Evolutionary conservation across 192 early-diverging fungal genomes (phyloP).

Genomic region (Umbelopsis isabellina): DNA sequence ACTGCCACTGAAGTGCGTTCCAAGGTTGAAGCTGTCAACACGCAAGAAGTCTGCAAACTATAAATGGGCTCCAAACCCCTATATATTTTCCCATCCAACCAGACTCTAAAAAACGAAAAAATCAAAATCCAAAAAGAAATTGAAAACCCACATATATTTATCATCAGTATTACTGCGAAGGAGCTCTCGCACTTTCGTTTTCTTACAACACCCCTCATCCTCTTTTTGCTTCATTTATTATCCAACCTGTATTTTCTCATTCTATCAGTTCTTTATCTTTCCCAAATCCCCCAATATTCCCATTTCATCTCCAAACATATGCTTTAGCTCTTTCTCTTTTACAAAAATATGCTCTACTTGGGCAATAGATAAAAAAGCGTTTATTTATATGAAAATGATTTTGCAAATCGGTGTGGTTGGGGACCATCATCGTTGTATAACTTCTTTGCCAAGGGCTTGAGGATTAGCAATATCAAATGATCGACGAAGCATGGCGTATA

Average conservation of each 20-base stretch:
- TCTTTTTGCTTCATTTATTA: background rate
- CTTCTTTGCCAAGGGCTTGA: conserved; percentile 50
- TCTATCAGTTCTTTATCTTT: conserved; percentile 6
- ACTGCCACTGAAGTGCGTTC: conserved; percentile 41
- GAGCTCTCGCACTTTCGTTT: background rate
- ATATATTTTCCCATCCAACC: too few relatives aligned
- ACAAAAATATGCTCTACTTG: background rate
- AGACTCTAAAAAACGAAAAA: background rate
- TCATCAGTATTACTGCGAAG: background rate
- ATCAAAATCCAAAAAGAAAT: background rate
- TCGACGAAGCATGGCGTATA: conserved; percentile 72
- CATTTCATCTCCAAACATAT: conserved; percentile 8
- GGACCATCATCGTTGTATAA: conserved; percentile 43
- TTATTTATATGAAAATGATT: background rate
- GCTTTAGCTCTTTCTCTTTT: background rate
- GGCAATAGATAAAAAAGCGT: conserved; percentile 6
- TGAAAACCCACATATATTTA: background rate
- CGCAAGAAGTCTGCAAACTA: conserved; percentile 6
- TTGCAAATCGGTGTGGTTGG: background rate
- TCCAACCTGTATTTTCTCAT: background rate
- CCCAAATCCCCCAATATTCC: background rate
- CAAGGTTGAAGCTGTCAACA: conserved; percentile 28
- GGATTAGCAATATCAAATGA: conserved; percentile 78
- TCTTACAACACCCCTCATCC: background rate
- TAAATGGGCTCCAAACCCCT: background rate